These are phyloP conservation scores for Pleomassaria siparia DNA, from an alignment of 2,329 filamentous ascomycete species.

Conservation along the genomic window DNA sequence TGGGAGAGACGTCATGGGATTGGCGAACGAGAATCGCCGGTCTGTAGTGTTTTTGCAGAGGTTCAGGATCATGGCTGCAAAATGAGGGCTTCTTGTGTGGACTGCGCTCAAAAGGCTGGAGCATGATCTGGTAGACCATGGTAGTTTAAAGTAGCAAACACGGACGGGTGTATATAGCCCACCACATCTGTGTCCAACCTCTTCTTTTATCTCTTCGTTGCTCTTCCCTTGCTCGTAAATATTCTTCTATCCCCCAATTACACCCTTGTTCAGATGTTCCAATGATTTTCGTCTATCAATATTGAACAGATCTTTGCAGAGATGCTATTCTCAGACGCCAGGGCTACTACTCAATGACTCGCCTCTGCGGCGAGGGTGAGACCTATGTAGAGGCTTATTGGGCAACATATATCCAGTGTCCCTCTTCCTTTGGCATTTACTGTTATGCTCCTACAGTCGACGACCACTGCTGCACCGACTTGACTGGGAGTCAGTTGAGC, in stretches of 20 bases:
- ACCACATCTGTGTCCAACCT: background rate
- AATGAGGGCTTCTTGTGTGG: background rate
- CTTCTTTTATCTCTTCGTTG: background rate
- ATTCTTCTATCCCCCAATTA: background rate
- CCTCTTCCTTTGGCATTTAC: conserved; percentile 55
- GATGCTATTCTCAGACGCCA: conserved; percentile 24
- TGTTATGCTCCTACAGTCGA: conserved; percentile 58
- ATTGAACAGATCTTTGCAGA: too few relatives aligned
- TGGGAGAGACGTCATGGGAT: background rate
- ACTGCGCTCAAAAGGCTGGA: background rate
- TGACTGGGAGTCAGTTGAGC: conserved; percentile 56
- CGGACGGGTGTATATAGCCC: conserved; percentile 6
- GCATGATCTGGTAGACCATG: background rate
- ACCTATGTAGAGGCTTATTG: conserved; percentile 62
- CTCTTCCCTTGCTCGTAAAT: background rate
- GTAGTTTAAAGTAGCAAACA: background rate
- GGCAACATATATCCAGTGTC: conserved; percentile 52
- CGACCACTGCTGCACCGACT: conserved; percentile 61
- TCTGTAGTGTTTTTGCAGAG: background rate
- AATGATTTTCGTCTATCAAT: background rate
- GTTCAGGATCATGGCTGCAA: conserved; percentile 1
- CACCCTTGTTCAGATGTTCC: conserved; percentile 6
- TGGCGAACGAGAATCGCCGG: background rate
- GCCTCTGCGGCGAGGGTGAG: conserved; percentile 51
- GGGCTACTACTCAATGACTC: conserved; percentile 53